These are phyloP conservation scores for Musa schizocarpa DNA, from an alignment of 176 grass and related monocot species.

Conservation along the genomic window DNA sequence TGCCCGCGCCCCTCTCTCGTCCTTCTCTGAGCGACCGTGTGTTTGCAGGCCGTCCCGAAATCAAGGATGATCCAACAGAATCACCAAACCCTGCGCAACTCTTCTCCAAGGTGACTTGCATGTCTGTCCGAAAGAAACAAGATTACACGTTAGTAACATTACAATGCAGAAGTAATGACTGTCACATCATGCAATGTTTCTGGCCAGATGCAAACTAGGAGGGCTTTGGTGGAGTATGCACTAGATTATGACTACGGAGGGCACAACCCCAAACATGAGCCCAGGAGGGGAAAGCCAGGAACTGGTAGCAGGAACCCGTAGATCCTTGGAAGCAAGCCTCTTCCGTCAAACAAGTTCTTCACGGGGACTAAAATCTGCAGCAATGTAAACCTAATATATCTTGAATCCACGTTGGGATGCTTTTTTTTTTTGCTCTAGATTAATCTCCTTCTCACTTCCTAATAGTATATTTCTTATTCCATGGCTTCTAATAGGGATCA, in stretches of 20 bases:
- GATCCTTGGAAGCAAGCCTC: neutral
- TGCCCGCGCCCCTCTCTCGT: neutral
- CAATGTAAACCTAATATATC: too few relatives aligned
- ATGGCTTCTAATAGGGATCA: too few relatives aligned
- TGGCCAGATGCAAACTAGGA: neutral
- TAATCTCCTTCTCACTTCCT: too few relatives aligned
- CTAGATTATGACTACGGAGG: constrained; percentile 19
- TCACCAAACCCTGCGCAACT: neutral
- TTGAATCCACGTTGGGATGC: too few relatives aligned
- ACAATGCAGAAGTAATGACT: neutral
- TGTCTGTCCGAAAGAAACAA: too few relatives aligned
- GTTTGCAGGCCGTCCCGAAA: neutral
- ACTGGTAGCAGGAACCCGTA: neutral
- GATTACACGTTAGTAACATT: too few relatives aligned
- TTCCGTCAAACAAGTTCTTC: neutral
- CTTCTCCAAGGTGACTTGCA: neutral
- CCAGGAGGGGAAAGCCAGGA: constrained; percentile 8
- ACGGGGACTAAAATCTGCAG: too few relatives aligned
- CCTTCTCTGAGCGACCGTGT: neutral
- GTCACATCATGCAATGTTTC: neutral
- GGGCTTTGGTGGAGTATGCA: neutral
- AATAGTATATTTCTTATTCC: too few relatives aligned
- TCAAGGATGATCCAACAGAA: neutral
- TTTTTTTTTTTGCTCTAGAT: too few relatives aligned
- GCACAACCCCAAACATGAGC: constrained; percentile 5